A percentile compares a stretch with the other conserved stretches of the same genome.
Evolutionary conservation across 2,329 filamentous ascomycete genomes (phyloP).

Genomic region (Scytalidium sp.): DNA sequence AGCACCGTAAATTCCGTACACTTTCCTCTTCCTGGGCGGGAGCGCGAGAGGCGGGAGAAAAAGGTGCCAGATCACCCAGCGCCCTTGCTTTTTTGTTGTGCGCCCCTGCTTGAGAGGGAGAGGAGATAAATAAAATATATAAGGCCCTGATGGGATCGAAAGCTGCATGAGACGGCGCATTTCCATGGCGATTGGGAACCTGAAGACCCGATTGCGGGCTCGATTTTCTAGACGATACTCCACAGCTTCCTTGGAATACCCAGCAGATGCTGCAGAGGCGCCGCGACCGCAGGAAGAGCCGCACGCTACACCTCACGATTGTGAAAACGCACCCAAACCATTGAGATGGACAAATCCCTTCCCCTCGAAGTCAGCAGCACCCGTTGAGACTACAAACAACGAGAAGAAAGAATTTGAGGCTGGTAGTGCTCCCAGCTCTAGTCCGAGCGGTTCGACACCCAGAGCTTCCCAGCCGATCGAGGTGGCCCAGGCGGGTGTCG

Average conservation of each 20-base stretch:
- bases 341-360: background rate
- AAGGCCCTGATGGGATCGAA: background rate
- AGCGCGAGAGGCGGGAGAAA: background rate
- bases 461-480: background rate
- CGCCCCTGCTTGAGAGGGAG: background rate
- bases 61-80: background rate
- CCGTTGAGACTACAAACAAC: conserved; percentile 11
- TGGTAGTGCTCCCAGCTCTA: background rate
- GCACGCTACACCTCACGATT: background rate
- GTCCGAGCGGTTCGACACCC: background rate
- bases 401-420: background rate
- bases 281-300: background rate
- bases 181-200: conserved; percentile 23
- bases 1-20: background rate
- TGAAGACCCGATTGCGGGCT: conserved; percentile 19
- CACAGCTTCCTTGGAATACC: conserved; percentile 15
- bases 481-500: background rate
- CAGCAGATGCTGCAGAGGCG: background rate
- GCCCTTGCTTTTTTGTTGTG: background rate
- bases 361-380: conserved; percentile 1
- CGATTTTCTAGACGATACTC: conserved; percentile 21
- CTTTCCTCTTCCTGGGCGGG: background rate
- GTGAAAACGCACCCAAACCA: background rate
- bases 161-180: background rate
- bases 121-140: background rate